phyloP scores from a whole-genome alignment of 768 basidiomycete genomes.

The Amanita polypyramis region DNA sequence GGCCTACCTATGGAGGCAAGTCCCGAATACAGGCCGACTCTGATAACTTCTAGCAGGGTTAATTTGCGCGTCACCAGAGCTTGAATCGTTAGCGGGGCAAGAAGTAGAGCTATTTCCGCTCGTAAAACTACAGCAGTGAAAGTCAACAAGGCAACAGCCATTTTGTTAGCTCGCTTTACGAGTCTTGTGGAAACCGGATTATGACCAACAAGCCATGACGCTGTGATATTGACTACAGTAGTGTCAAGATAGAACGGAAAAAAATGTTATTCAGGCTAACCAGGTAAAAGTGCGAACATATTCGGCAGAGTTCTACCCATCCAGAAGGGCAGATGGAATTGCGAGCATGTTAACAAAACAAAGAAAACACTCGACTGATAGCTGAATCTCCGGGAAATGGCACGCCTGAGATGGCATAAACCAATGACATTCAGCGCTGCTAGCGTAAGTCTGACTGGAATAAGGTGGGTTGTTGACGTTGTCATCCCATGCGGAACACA shows the following conservation, averaged over 20 bases:
- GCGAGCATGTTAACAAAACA: slow-evolving; percentile 59
- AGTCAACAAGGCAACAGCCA: slow-evolving; percentile 50
- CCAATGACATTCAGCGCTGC: slow-evolving; percentile 53
- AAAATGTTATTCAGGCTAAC: slow-evolving; percentile 29
- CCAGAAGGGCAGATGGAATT: slow-evolving; percentile 92
- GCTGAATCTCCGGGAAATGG: slow-evolving; percentile 58
- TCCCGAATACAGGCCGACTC: slow-evolving; percentile 39
- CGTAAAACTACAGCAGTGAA: slow-evolving; percentile 67
- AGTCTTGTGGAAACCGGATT: slow-evolving; percentile 27
- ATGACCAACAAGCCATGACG: background rate
- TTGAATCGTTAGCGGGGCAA: slow-evolving; percentile 52
- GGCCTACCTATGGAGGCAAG: slow-evolving; percentile 41
- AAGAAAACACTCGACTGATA: slow-evolving; percentile 45
- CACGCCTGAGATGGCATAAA: slow-evolving; percentile 53
- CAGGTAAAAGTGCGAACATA: slow-evolving; percentile 78
- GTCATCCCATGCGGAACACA: slow-evolving; percentile 14
- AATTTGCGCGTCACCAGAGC: slow-evolving; percentile 31
- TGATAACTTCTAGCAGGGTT: slow-evolving; percentile 32
- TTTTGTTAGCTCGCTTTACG: slow-evolving; percentile 20
- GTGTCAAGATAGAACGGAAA: background rate
- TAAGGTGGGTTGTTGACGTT: background rate
- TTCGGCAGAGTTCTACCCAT: slow-evolving; percentile 91
- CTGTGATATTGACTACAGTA: slow-evolving; percentile 5
- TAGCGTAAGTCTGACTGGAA: slow-evolving; percentile 63
- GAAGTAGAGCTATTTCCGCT: slow-evolving; percentile 64